Conservation (phyloP, 306 rosid genomes). For the Lablab purpureus region DNA sequence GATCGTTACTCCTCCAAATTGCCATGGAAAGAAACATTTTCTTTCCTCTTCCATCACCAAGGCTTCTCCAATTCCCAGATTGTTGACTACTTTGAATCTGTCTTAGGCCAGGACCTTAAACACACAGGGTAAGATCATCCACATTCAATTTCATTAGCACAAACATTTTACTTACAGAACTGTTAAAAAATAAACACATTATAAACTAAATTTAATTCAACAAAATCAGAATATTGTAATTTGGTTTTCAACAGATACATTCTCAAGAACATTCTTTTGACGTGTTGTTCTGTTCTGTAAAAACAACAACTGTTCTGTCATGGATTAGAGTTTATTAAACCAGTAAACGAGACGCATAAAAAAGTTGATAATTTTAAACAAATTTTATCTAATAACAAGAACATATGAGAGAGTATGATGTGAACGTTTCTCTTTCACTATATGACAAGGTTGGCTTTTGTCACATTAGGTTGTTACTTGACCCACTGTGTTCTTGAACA, state of each 20-base stretch:
- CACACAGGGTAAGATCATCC: slow-evolving; percentile 60
- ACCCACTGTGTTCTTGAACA: background rate
- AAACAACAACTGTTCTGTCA: too few species aligned
- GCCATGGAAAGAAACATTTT: slow-evolving; percentile 83
- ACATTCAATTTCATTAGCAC: background rate
- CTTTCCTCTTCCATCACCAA: slow-evolving; percentile 49
- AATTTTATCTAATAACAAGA: too few species aligned
- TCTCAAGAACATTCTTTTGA: too few species aligned
- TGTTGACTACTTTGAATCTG: slow-evolving; percentile 63
- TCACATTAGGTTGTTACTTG: slow-evolving; percentile 22
- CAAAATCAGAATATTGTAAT: too few species aligned
- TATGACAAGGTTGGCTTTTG: background rate
- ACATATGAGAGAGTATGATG: background rate
- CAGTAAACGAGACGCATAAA: too few species aligned
- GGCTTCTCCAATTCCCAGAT: slow-evolving; percentile 41
- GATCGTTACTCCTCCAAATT: slow-evolving; percentile 65
- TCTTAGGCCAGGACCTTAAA: slow-evolving; percentile 61
- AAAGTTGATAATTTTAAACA: too few species aligned
- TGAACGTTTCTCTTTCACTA: background rate
- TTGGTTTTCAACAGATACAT: too few species aligned
- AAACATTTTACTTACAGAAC: too few species aligned
- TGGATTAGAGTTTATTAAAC: too few species aligned
- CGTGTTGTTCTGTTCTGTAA: too few species aligned
- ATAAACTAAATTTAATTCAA: too few species aligned
- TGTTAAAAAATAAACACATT: too few species aligned